Base-by-base conservation (phyloP, 148 eudicot species). In the Rhododendron ovatum region DNA sequence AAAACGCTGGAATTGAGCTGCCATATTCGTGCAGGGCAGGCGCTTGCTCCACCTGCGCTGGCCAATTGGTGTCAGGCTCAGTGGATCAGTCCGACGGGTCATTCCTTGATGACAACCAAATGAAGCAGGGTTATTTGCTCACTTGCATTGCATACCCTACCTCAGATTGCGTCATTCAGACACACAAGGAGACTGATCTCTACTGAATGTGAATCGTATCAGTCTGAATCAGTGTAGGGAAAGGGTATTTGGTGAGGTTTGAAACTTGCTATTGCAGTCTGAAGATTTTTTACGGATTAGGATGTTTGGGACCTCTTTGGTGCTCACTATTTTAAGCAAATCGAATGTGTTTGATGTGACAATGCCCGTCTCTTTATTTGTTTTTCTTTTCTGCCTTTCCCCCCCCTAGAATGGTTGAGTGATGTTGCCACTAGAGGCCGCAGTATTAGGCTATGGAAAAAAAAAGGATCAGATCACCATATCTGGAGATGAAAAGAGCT, bases 21-120 rank as follows among this genome's bases (percentile, higher is more conserved):
- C 98, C 98, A 2, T 96, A 96, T 86, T 96, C 98, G 3, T 96
- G 98, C 94, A 88, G 98, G 85, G 98, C 98, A 20, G 98, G 98
- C 12, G 94, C 98, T 13, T 96, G 98, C 90, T 94, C 96, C 39
- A 94, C 98, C 17, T 94, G 98, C 82, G 95, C 96, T 7, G 98
- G 98, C 79, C 86, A 90, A 88, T 26, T 93, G 45, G 89, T 28
- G 8, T 43, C 85, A 0, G 98, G 98, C 18, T 69, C 89, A 0
- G 98, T 96, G 33, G 98, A 96, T 88, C 98, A 96, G 83, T 93
- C 98, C 0, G 98, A 96, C 80, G 96, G 98, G 50, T 96, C 98
- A 7, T 96, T 96, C 86, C 96, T 96, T 12, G 98, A 96, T 75
- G 98, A 96, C 0, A 63, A 51, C 63, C 98, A 94, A 63, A 90